A percentile compares a stretch with the other conserved stretches of the same genome.
Conservation (phyloP, 768 basidiomycete species). For the Termitomyces sp. region DNA sequence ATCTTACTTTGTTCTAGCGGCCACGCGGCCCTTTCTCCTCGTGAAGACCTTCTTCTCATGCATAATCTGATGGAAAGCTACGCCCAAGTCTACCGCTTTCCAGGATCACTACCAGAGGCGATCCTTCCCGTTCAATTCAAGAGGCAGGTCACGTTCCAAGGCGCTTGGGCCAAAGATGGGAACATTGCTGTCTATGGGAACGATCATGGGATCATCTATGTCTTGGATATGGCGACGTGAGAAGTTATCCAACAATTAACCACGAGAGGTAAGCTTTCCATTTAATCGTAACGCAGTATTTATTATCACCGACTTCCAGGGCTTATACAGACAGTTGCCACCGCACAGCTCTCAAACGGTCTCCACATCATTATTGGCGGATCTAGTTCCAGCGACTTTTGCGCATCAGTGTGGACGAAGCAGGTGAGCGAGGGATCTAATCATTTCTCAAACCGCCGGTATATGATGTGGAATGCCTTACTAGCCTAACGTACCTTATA, state of each 20-base stretch:
- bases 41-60: neutral
- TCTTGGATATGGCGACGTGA: neutral
- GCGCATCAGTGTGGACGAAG: neutral
- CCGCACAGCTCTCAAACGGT: neutral
- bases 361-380: neutral
- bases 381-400: neutral
- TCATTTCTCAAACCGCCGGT: neutral
- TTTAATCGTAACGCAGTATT: neutral
- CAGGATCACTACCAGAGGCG: no score
- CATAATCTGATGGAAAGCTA: neutral
- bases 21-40: no score
- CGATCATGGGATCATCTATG: neutral
- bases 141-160: slow-evolving; percentile 1
- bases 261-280: neutral
- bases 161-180: slow-evolving; percentile 5
- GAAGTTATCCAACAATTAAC: neutral
- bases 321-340: no score
- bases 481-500: neutral
- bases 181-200: slow-evolving; percentile 11
- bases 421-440: no score
- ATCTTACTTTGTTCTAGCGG: no score
- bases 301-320: neutral
- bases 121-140: no score
- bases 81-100: slow-evolving; percentile 6
- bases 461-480: neutral